Base-by-base conservation (phyloP, 805 yeast species). In the Lachancea waltii region DNA sequence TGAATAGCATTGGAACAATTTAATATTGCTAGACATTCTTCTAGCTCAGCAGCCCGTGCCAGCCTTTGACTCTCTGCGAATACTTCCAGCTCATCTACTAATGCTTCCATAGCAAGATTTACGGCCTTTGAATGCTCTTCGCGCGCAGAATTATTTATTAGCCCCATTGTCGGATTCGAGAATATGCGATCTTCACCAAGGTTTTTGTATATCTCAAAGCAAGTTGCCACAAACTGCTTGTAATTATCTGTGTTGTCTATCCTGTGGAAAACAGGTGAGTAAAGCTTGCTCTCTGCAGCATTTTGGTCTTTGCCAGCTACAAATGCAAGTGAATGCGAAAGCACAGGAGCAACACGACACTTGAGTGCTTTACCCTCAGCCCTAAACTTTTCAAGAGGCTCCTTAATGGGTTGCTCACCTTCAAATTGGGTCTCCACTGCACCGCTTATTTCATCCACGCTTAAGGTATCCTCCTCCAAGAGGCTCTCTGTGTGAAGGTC, bases 1-100 rank as follows among this genome's bases (percentile, higher is more conserved):
- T 68, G 64, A 25, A 74, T 55, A 0, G 84, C 74, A 35, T 70
- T 69, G 19, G 82, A 52, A 47, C 86, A 73, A 42, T 76, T 78
- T 32, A 82, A 51, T 6, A 82, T 72, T 41, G 69, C 67, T 22
- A 72, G 52, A 21, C 69, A 63, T 38, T 74, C 77, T 35, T 71
- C 70, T 24, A 67, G 45, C 34, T 67, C 69, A 25, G 58, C 52
- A 15, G 57, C 55, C 48, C 55, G 61, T 38, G 44, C 54, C 37
- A 43, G 46, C 46, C 32, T 44, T 21, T 63, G 60, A 9, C 61
- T 59, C 11, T 50, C 50, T 18, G 56, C 65, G 9, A 58, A 56
- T 7, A 47, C 28, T 36, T 62, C 66, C 17, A 65, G 42, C 36
- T 64, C 67, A 1, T 54, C 56, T 1, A 58, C 45, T n/a, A 63